phyloP scores from a whole-genome alignment of 2,329 filamentous ascomycete species.

The Metarhizium album region DNA sequence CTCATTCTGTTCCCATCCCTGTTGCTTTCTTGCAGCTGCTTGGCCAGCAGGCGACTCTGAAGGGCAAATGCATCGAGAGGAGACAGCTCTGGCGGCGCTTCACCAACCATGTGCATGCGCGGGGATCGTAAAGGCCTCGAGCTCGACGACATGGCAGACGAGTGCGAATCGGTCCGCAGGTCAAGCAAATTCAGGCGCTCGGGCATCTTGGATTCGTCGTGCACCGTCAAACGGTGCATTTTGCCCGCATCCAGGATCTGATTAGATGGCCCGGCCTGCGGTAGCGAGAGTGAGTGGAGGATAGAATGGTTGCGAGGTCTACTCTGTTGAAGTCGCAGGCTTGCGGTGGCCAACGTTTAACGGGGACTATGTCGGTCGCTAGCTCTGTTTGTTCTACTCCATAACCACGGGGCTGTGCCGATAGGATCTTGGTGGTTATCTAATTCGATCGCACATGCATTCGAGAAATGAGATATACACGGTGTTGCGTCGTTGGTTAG shows the following conservation, averaged over 20 bases:
- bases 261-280: neutral
- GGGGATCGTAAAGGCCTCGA: constrained; percentile 57
- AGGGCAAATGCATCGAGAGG: constrained; percentile 91
- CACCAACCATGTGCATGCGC: constrained; percentile 65
- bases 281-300: neutral
- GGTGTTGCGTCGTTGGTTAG: neutral
- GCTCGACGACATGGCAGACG: constrained; percentile 32
- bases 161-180: constrained; percentile 45
- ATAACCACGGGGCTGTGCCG: neutral
- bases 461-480: neutral
- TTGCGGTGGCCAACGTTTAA: neutral
- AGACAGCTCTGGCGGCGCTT: constrained; percentile 80
- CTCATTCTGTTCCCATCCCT: constrained; percentile 71
- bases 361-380: neutral
- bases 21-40: constrained; percentile 71
- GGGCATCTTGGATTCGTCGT: constrained; percentile 30
- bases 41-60: constrained; percentile 79
- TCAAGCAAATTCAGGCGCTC: constrained; percentile 49
- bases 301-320: neutral
- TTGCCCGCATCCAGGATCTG: constrained; percentile 6
- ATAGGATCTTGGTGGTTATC: neutral
- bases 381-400: neutral
- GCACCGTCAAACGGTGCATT: constrained; percentile 6
- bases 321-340: neutral
- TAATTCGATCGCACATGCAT: neutral